Evolutionary conservation across 805 yeast genomes (phyloP).

Genomic region (Barnettozyma californica): DNA sequence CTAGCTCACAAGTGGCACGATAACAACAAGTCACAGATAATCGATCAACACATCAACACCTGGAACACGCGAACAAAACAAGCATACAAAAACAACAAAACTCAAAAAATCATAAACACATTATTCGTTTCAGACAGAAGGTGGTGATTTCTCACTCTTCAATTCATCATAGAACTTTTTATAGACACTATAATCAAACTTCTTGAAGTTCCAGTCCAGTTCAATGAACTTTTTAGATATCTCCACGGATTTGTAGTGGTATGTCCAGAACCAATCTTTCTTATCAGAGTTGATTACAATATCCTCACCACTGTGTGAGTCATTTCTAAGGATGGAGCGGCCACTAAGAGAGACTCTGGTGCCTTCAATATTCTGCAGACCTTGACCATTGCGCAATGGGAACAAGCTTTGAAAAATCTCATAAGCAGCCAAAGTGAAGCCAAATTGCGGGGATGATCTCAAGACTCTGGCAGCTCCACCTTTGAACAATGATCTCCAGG

Average conservation of each 20-base stretch:
- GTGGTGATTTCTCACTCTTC: conserved; percentile 12
- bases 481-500: conserved; percentile 81
- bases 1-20: neutral
- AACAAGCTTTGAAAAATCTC: conserved; percentile 77
- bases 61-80: neutral
- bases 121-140: neutral
- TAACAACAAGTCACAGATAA: neutral
- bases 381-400: conserved; percentile 47
- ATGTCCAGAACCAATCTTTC: conserved; percentile 37
- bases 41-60: neutral
- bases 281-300: conserved; percentile 37
- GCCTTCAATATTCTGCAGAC: conserved; percentile 19
- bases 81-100: neutral
- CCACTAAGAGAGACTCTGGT: conserved; percentile 9
- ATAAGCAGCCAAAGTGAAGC: conserved; percentile 95
- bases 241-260: conserved; percentile 53
- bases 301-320: conserved; percentile 7
- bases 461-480: conserved; percentile 94
- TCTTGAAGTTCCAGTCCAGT: conserved; percentile 55
- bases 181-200: conserved; percentile 48
- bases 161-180: conserved; percentile 30
- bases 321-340: conserved; percentile 7
- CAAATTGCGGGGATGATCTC: conserved; percentile 96
- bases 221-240: conserved; percentile 57
- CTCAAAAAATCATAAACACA: neutral